Evolutionary conservation across 116 monocot genomes (phyloP), one percentile per base, ranked within the genome.

Genomic region (Phalaenopsis hybrid): DNA sequence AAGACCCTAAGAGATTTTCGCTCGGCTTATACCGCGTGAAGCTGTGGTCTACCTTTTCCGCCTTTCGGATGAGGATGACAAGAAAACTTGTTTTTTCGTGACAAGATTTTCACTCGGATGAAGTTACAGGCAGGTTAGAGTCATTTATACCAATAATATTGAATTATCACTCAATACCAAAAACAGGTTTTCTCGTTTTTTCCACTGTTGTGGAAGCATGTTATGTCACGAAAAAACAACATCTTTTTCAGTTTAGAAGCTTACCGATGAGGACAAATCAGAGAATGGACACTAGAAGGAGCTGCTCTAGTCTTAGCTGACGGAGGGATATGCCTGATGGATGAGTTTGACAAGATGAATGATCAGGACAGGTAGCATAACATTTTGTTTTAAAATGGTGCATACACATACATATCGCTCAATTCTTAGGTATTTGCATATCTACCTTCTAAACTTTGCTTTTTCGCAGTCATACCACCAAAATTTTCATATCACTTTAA

Each of bases 341-440:
- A 98, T 44, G 98, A 98, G 79, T 98, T 95, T 88, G 98, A 98
- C 86, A 98, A 98, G 82, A 98, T 98, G 98, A 98, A 98, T 81
- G 98, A 98, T 83, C 98, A 98, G 83, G 98, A 98, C 81, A 92
- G 94, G 94, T 97, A 75, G 37, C 34, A 34, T 34, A 72, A 37
- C 31, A 12, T 41, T 37, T 72, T 13, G 13, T 34, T 34, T 72
- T 17, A 37, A 0, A 17, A 12, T 44, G 44, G n/a, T 75, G 7
- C 8, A 0, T 46, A 2, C 2, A 46, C 46, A 46, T 46, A 46
- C 46, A 46, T 8, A 46, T 8, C 46, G 7, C 46, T 0, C 8
- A 8, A 46, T 46, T 46, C 46, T 46, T 46, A 5, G 2, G 7
- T 46, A 46, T 46, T 46, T 46, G 2, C 46, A 1, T 46, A 46